phyloP scores from a whole-genome alignment of 495 filamentous ascomycete species.

The Beverwykella pulmonaria region DNA sequence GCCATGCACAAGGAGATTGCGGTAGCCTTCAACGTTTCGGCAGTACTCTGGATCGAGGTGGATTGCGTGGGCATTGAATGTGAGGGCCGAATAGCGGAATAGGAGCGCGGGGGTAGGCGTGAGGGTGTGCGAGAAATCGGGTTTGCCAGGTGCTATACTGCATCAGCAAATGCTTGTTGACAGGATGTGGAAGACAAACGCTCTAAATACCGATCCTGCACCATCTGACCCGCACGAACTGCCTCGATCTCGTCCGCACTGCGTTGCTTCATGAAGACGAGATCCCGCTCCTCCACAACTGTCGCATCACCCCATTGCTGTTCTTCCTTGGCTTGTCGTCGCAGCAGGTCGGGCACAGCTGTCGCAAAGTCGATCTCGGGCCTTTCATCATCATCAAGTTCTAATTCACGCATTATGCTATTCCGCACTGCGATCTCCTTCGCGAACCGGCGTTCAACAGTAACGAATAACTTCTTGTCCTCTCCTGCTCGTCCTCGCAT shows the following conservation, averaged over 20 bases:
- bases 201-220: constrained; percentile 27
- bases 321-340: constrained; percentile 27
- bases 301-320: constrained; percentile 49
- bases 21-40: constrained; percentile 70
- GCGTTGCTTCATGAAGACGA: constrained; percentile 63
- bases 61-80: constrained; percentile 83
- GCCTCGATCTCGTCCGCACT: constrained; percentile 43
- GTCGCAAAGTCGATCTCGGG: neutral
- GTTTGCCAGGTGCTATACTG: constrained; percentile 40
- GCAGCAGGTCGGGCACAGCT: neutral
- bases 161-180: constrained; percentile 1
- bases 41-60: constrained; percentile 78
- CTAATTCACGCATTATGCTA: neutral
- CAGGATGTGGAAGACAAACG: neutral
- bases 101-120: constrained; percentile 66
- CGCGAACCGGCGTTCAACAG: constrained; percentile 51
- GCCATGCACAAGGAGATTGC: constrained; percentile 78
- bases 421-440: neutral
- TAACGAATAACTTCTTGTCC: constrained; percentile 63
- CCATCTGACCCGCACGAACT: neutral
- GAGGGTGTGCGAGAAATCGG: constrained; percentile 64
- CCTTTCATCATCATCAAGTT: too few relatives aligned
- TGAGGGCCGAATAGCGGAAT: constrained; percentile 83
- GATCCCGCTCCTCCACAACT: constrained; percentile 57
- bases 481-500: constrained; percentile 56